Evolutionary conservation across 2,329 filamentous ascomycete genomes (phyloP), one percentile per base, ranked within the genome.

Genomic region (Eutypa lata): DNA sequence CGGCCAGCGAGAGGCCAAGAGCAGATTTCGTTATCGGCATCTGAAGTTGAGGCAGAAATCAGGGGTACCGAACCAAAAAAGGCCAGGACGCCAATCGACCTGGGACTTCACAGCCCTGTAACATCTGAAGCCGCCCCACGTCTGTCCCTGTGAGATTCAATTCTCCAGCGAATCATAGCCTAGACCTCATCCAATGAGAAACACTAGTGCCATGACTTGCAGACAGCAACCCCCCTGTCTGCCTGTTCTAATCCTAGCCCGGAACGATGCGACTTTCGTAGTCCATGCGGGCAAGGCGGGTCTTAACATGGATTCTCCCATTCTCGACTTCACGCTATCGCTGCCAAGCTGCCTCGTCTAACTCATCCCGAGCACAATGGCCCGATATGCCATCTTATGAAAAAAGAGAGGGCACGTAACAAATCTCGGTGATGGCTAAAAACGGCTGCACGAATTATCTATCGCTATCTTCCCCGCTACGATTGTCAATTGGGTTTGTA

Each of bases 191-290:
- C 58, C 51, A 66, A 65, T 65, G 57, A 61, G 63, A 72, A 71
- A 71, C 69, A 65, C 68, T 72, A 71, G 69, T 65, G 68, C 54
- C 46, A 52, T 66, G 57, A 61, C 58, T 63, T 61, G 59, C 62
- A 65, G 61, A 54, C 51, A 47, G 45, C 10, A n/a, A 1, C 35
- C 35, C 35, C 22, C 16, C 21, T 43, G n/a, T 31, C 26, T 31
- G 10, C 18, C n/a, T n/a, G n/a, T n/a, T n/a, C n/a, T 21, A 8
- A 21, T 43, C 38, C 16, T 26, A 45, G 14, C 13, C 22, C 42
- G 42, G 42, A 4, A 38, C 13, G 35, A 16, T 7, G 35, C 35
- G 35, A 38, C 35, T 16, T 38, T 18, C 35, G 35, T 38, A 14
- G 26, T 31, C 6, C 10, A 31, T 31, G 26, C 26, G 26, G 26